Evolutionary conservation across 768 basidiomycete species (phyloP), one percentile per base, ranked within the genome.

Genomic region (Psilocybe azurescens): DNA sequence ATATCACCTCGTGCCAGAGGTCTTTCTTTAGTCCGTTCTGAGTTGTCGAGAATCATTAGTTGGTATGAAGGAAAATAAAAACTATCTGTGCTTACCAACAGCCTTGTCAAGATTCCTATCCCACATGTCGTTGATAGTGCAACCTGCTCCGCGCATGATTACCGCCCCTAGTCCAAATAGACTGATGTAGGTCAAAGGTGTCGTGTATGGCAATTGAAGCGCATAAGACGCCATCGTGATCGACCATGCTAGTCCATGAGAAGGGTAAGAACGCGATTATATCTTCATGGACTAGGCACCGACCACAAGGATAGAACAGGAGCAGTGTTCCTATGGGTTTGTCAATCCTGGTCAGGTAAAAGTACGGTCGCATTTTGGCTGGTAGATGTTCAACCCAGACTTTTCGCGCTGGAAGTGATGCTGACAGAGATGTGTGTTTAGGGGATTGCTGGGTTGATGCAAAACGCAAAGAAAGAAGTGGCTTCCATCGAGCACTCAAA

Each of bases 91-190:
- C 83, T 66, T 70, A 95, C 96, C 95, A 53, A 99, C 97, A 41
- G 89, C 88, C 71, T 87, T 89, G 81, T 99, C 97, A 49, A 97
- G 85, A 63, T 93, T 88, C 65, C 83, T 84, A 76, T 99, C 97
- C 97, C 97, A 99, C 88, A 99, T 89, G 72, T 99, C 97, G 73
- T 99, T 99, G 68, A 99, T 97, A 2, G 94, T 98, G 75, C 97
- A 99, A 3, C 97, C 97, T 20, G 97, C 97, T 5, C 97, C 94
- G 18, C 97, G 89, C 97, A 99, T 99, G 54, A 99, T 83, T 48
- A 97, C 67, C 0, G 97, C 95, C 1, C 97, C 97, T 9, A 89
- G 72, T 2, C 94, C 96, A 70, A 99, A 99, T 1, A 99, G 78
- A 36, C 86, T 77, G 51, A 94, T 79, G 70, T 95, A 97, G 16